Evolutionary conservation across 768 basidiomycete species (phyloP).

Genomic region (Mycena venus): DNA sequence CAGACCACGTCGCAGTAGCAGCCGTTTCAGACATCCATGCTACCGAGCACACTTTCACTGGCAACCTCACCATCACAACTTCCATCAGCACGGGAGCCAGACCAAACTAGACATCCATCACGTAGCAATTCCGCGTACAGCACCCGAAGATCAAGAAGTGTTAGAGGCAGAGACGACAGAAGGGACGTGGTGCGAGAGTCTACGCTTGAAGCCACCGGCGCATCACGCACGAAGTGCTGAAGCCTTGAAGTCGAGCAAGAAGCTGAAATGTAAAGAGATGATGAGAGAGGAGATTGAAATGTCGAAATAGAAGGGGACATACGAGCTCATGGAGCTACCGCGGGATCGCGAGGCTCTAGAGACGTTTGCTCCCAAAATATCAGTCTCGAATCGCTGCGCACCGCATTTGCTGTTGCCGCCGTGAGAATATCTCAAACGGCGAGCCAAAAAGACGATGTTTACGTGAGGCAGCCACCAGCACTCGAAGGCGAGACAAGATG

Average conservation of each 20-base stretch:
- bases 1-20: not conserved
- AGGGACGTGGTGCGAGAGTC: not conserved
- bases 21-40: not conserved
- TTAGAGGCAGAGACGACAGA: not conserved
- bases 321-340: not conserved
- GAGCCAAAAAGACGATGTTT: not conserved
- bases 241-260: not conserved
- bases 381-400: not conserved
- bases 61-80: too few relatives aligned
- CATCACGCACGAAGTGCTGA: not conserved
- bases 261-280: not conserved
- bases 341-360: too few relatives aligned
- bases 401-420: not conserved
- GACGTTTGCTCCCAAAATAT: not conserved
- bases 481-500: not conserved
- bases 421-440: not conserved
- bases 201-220: not conserved
- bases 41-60: not conserved
- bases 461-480: not conserved
- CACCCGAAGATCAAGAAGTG: too few relatives aligned
- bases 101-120: not conserved
- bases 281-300: too few relatives aligned
- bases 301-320: not conserved
- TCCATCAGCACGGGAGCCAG: not conserved
- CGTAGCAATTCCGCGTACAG: not conserved